These are phyloP conservation scores for Aegilops umbellulata DNA, from an alignment of 176 grass and related monocot species.

Conservation along the genomic window DNA sequence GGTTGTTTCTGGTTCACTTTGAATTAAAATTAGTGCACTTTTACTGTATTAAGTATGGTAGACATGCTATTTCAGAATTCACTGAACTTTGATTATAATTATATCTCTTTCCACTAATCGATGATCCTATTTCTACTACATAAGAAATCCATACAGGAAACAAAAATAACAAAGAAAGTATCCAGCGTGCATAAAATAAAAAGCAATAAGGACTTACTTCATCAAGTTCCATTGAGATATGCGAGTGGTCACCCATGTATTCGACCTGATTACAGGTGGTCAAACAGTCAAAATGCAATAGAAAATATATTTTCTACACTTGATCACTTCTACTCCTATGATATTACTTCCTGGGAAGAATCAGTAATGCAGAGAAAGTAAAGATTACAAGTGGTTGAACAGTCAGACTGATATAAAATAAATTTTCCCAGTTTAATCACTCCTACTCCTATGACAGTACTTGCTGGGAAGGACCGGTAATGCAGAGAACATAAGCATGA, in stretches of 20 bases:
- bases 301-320: background rate
- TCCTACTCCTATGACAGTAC: background rate
- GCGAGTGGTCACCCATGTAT: constrained; percentile 92
- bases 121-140: constrained; percentile 11
- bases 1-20: constrained; percentile 12
- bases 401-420: constrained; percentile 30
- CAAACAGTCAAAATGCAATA: constrained; percentile 25
- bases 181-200: background rate
- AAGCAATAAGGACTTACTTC: constrained; percentile 57
- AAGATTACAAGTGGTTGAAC: constrained; percentile 33
- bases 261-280: constrained; percentile 60
- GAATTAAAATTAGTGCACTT: background rate
- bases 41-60: constrained; percentile 2
- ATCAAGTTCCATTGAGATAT: constrained; percentile 93
- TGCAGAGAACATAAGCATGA: background rate
- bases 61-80: constrained; percentile 6
- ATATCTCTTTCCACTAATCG: constrained; percentile 4
- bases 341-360: background rate
- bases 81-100: background rate
- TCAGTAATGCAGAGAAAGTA: background rate
- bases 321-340: background rate
- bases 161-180: background rate
- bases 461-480: background rate
- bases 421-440: background rate
- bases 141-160: constrained; percentile 6